phyloP scores from a whole-genome alignment of 257 asterid species.

The Nicotiana sylvestris region DNA sequence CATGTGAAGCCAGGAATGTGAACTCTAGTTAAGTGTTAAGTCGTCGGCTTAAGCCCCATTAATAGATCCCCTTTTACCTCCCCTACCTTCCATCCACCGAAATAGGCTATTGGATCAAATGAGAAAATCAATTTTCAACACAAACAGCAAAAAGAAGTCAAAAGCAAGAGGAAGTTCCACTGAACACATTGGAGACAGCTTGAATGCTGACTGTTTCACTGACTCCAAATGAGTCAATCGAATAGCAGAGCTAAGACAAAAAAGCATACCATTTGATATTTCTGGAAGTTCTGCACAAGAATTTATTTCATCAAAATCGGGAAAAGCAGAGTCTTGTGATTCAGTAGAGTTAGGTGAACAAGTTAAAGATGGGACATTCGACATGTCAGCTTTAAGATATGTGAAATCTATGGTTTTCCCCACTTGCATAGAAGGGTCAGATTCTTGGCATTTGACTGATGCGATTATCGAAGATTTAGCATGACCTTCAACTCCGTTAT shows the following conservation, averaged over 20 bases:
- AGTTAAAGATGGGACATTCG: neutral
- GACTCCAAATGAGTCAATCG: neutral
- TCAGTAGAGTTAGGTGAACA: neutral
- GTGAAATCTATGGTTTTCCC: neutral
- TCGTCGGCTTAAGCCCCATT: neutral
- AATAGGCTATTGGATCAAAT: neutral
- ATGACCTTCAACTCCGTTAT: neutral
- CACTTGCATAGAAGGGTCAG: constrained; percentile 5
- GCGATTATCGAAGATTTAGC: neutral
- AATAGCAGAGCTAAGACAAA: neutral
- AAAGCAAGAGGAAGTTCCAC: neutral
- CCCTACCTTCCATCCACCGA: neutral
- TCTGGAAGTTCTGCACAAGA: neutral
- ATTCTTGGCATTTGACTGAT: constrained; percentile 2
- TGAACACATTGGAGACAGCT: neutral
- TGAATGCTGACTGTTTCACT: neutral
- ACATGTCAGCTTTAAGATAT: neutral
- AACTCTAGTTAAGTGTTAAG: neutral
- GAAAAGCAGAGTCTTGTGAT: neutral
- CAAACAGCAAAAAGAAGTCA: neutral
- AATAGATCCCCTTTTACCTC: neutral
- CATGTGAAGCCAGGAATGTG: neutral
- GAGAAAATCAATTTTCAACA: neutral
- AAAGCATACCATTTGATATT: neutral
- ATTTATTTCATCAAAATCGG: neutral